phyloP scores from a whole-genome alignment of 495 filamentous ascomycete genomes.

The Daldinia decipiens region DNA sequence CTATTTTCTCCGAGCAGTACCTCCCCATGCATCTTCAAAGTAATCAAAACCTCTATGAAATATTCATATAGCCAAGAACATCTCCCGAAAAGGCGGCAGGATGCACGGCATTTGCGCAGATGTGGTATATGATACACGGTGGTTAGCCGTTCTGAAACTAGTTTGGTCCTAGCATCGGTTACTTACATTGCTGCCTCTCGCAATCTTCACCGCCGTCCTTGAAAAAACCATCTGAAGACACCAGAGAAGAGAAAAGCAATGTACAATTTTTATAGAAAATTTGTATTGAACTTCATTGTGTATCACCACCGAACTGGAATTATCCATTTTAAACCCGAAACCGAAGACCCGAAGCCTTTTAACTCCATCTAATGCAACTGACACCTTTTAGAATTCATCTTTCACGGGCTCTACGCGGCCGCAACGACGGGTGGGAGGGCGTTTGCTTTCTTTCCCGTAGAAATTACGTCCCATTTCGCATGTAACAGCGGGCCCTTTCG shows the following conservation, averaged over 20 bases:
- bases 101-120: constrained; percentile 2
- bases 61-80: constrained; percentile 6
- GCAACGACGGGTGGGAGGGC: constrained; percentile 24
- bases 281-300: constrained; percentile 21
- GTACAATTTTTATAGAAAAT: constrained; percentile 9
- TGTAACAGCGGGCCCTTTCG: constrained; percentile 56
- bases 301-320: constrained; percentile 20
- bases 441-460: constrained; percentile 43
- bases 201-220: constrained; percentile 1
- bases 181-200: constrained; percentile 28
- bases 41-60: constrained; percentile 16
- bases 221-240: constrained; percentile 9
- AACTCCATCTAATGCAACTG: constrained; percentile 40
- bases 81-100: constrained; percentile 5
- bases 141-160: constrained; percentile 29
- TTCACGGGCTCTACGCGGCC: constrained; percentile 19
- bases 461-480: constrained; percentile 39
- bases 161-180: constrained; percentile 26
- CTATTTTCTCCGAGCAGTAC: background rate
- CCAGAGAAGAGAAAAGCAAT: background rate
- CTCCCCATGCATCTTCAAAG: background rate
- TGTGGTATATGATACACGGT: constrained; percentile 24
- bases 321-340: constrained; percentile 18
- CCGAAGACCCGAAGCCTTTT: constrained; percentile 16
- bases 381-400: background rate